Percentiles rank a stretch among this genome's conserved stretches.
Conservation (phyloP, 495 filamentous ascomycete genomes). For the Penicillium taxi region DNA sequence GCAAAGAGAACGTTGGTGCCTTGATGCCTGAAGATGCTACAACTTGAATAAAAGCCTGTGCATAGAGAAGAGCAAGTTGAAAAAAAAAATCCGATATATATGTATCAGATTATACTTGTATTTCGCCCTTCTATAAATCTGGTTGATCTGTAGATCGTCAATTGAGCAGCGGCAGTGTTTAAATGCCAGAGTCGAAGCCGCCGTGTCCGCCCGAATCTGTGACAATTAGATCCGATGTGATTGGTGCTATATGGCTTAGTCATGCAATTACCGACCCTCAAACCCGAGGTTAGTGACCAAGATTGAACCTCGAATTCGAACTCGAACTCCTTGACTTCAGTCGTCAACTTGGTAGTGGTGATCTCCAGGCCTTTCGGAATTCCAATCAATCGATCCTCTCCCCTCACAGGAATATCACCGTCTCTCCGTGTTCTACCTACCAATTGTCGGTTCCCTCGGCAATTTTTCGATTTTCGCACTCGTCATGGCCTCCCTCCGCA, state of each 20-base stretch:
- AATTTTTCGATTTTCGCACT: constrained; percentile 5
- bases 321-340: constrained; percentile 31
- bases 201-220: constrained; percentile 43
- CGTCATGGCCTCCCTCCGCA: constrained; percentile 74
- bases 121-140: too few relatives aligned
- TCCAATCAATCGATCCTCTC: constrained; percentile 12
- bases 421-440: not conserved
- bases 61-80: not conserved
- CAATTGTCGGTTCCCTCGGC: not conserved
- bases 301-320: too few relatives aligned
- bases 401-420: constrained; percentile 4
- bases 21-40: constrained; percentile 11
- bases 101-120: too few relatives aligned
- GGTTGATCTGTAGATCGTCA: too few relatives aligned
- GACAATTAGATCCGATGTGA: constrained; percentile 34
- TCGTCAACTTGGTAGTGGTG: constrained; percentile 11
- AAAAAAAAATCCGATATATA: too few relatives aligned
- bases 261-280: constrained; percentile 29
- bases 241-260: constrained; percentile 30
- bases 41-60: not conserved
- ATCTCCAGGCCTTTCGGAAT: constrained; percentile 9
- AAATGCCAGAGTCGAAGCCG: constrained; percentile 5
- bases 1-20: constrained; percentile 12
- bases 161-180: constrained; percentile 9
- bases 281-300: constrained; percentile 40